These are phyloP conservation scores for Chaetomium tenue DNA, from an alignment of 495 filamentous ascomycete species.

Conservation along the genomic window DNA sequence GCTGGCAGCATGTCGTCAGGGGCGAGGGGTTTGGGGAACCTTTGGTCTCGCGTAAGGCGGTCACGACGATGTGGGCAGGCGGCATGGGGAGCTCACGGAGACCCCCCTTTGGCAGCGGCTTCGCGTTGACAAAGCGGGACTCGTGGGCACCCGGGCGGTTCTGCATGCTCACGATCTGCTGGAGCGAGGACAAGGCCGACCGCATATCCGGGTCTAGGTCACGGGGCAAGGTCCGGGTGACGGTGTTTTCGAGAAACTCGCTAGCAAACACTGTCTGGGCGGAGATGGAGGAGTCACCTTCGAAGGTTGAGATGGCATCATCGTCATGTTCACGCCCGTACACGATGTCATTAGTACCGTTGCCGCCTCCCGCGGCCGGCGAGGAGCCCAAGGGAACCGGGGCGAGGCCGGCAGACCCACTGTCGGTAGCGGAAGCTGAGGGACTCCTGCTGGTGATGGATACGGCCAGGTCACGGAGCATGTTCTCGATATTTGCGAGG, in stretches of 20 bases:
- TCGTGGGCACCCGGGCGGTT: constrained; percentile 43
- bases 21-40: constrained; percentile 22
- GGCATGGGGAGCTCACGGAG: constrained; percentile 56
- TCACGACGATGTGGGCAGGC: constrained; percentile 51
- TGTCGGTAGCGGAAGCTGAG: constrained; percentile 3
- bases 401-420: background rate
- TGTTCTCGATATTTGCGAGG: constrained; percentile 56
- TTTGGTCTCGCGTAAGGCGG: constrained; percentile 50
- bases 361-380: constrained; percentile 7
- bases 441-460: constrained; percentile 24
- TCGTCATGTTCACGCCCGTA: constrained; percentile 25
- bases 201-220: constrained; percentile 53
- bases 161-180: constrained; percentile 56
- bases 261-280: constrained; percentile 64
- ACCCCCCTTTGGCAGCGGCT: constrained; percentile 41
- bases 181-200: constrained; percentile 56
- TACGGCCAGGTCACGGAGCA: constrained; percentile 46
- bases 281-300: constrained; percentile 59
- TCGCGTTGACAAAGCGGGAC: constrained; percentile 45
- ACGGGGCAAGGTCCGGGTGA: constrained; percentile 50
- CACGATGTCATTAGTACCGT: background rate
- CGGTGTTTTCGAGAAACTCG: constrained; percentile 59
- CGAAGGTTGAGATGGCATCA: constrained; percentile 51
- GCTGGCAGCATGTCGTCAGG: background rate
- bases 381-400: constrained; percentile 8